A percentile compares a stretch with the other conserved stretches of the same genome.
These are phyloP conservation scores for Scheffersomyces stambukii DNA, from an alignment of 1,139 yeast genomes.

Conservation along the genomic window DNA sequence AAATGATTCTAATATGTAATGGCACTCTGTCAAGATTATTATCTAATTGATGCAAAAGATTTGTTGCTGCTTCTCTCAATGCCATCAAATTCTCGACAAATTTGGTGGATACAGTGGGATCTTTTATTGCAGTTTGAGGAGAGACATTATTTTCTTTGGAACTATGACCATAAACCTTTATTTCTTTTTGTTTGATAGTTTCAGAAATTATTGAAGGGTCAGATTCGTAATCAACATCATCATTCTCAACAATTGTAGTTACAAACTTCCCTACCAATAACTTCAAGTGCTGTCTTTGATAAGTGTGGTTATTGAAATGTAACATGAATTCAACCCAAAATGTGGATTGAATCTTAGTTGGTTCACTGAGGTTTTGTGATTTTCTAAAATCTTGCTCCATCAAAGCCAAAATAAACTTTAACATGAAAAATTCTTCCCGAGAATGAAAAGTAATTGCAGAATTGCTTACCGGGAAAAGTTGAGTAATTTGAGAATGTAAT, in stretches of 20 bases:
- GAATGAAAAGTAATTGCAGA: slow-evolving; percentile 29
- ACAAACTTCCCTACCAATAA: slow-evolving; percentile 50
- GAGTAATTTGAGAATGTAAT: slow-evolving; percentile 45
- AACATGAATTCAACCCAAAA: slow-evolving; percentile 52
- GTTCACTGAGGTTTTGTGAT: slow-evolving; percentile 28
- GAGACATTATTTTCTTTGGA: slow-evolving; percentile 28
- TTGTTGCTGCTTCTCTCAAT: slow-evolving; percentile 67
- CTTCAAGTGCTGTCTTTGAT: slow-evolving; percentile 55
- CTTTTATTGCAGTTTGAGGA: slow-evolving; percentile 74
- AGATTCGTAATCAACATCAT: slow-evolving; percentile 67
- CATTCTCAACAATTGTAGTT: slow-evolving; percentile 47
- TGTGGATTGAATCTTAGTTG: slow-evolving; percentile 28
- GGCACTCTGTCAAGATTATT: slow-evolving; percentile 51
- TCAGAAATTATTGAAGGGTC: slow-evolving; percentile 70
- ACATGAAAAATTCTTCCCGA: slow-evolving; percentile 73
- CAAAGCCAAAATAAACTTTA: slow-evolving; percentile 55
- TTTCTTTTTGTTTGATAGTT: slow-evolving; percentile 43
- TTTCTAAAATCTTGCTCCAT: slow-evolving; percentile 43
- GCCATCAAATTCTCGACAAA: slow-evolving; percentile 74
- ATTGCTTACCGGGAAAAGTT: slow-evolving; percentile 42
- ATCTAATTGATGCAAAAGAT: slow-evolving; percentile 43
- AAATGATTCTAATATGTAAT: slow-evolving; percentile 47
- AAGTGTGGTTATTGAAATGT: slow-evolving; percentile 54
- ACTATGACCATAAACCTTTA: slow-evolving; percentile 40
- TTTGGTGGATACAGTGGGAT: slow-evolving; percentile 60